phyloP scores from a whole-genome alignment of 1,284 basidiomycete species.

The Schizopora paradoxa region DNA sequence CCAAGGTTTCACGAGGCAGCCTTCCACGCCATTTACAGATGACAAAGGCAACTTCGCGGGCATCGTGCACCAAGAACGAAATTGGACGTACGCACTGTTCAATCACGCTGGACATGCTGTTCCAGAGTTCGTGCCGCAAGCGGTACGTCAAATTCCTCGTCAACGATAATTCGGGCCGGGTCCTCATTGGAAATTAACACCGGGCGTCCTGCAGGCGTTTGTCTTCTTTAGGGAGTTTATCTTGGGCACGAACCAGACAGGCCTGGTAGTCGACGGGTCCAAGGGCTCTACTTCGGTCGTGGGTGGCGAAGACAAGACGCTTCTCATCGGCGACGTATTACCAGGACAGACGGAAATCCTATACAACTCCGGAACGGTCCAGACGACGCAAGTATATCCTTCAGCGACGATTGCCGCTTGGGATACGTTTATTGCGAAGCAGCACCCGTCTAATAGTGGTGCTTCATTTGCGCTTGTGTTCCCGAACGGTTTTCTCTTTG shows the following conservation, averaged over 20 bases:
- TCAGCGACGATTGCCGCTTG: constrained; percentile 10
- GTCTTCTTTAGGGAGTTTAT: constrained; percentile 29
- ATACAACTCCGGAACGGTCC: constrained; percentile 5
- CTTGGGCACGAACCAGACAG: constrained; percentile 25
- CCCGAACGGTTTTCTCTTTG: too few species aligned
- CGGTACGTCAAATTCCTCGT: too few species aligned
- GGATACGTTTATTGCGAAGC: constrained; percentile 12
- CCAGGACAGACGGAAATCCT: constrained; percentile 5
- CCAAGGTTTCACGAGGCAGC: constrained; percentile 62
- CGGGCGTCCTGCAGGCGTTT: too few species aligned
- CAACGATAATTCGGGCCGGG: too few species aligned
- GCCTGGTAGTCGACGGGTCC: constrained; percentile 20
- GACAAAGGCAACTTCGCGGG: constrained; percentile 56
- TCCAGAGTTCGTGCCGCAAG: constrained; percentile 41
- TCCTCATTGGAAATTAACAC: too few species aligned
- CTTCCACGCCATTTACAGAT: constrained; percentile 59
- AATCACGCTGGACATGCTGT: constrained; percentile 55
- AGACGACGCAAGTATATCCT: constrained; percentile 7
- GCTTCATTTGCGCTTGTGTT: too few species aligned
- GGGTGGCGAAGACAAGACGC: constrained; percentile 3
- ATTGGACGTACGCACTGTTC: constrained; percentile 60
- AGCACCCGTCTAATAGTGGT: too few species aligned
- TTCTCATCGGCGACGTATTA: not conserved
- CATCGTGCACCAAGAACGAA: constrained; percentile 66
- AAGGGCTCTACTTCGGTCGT: constrained; percentile 1